Base-by-base conservation (phyloP, 2,329 filamentous ascomycete genomes). In the Pseudocercospora fijiensis region DNA sequence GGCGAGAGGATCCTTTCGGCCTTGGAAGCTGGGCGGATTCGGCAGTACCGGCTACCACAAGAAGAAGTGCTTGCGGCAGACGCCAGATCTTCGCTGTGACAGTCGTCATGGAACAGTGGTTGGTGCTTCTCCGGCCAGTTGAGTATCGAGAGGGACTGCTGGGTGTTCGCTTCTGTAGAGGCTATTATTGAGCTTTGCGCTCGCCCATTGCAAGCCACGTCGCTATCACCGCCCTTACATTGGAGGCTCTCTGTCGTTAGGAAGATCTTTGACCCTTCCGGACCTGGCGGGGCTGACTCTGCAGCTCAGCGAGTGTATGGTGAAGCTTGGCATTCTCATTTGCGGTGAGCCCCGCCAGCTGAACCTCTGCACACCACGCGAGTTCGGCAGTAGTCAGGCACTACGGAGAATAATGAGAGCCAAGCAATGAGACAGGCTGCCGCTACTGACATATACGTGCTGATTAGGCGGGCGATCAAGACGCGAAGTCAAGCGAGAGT, bases 241-340 rank as follows among this genome's bases (percentile, higher is more conserved):
- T 52, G 49, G 49, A 52, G 24, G 49, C 49, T 52, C 13, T 27
- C 49, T 52, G 24, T 53, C 49, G 49, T 26, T 24, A 27, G 49
- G 26, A 53, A 53, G 49, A 53, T 53, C 49, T 27, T 53, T 53
- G 49, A 30, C 49, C 26, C 49, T 53, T 53, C 49, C 18, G 49
- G 49, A 30, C 16, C 24, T 53, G 22, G 49, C 49, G 9, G 16
- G 28, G 49, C 49, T 53, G 49, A 53, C 49, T 28, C 22, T 53
- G 49, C 49, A 26, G 49, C 49, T 24, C 7, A 53, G 26, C 16
- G 2, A 28, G 49, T 28, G 26, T 53, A 26, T 26, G 26, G 26
- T 24, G 49, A 28, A 53, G 49, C 49, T 53, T 52, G 49, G 49
- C 49, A 52, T 52, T 1, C 13, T 16, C 33, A n/a, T 16, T 37